Base-by-base conservation (phyloP, 1,284 basidiomycete genomes). In the Cryptococcus jaspeensis region DNA sequence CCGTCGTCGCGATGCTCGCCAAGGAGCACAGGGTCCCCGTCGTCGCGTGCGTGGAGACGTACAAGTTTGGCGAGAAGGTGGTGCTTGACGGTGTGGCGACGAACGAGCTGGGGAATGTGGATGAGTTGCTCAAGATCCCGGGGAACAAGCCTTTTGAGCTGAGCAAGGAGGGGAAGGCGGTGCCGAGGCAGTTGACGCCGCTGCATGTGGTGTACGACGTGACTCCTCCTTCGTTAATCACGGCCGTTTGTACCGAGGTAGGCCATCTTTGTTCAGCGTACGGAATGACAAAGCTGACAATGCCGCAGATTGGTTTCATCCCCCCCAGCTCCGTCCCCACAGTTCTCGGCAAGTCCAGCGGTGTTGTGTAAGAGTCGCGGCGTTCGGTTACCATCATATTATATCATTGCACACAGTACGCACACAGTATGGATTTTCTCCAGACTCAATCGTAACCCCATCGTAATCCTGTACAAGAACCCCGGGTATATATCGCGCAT, bases 21-120 rank as follows among this genome's bases (percentile, higher is more conserved):
- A 90, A 92, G 74, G 85, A 86, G 53, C 85, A 89, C 69, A 87
- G 87, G 20, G 87, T 98, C 1, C 96, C 96, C 7, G 92, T 98
- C 16, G 86, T 99, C 50, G 92, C 95, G 16, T 97, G 93, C 68
- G 96, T 94, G 67, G 96, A 99, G 79, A 99, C 96, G 18, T 98
- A 98, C 82, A 99, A 99, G 76, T 98, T 96, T 70, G 89, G 89
- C 22, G 96, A 99, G 67, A 85, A 87, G 37, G 88, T 99, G 37
- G 88, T 92, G 74, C 81, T 99, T 50, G 96, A 99, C 76, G 89
- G 89, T 35, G 92, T 99, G 63, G 92, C 91, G 32, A 92, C 90
- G 75, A 99, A 99, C 73, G 96, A 99, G 78, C 81, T 96, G 37
- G 92, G 93, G 87, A 67, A 71, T 81, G 50, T 56, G 11, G 59